These are phyloP conservation scores for Apiotrichum gracile DNA, from an alignment of 1,284 basidiomycete species.

Conservation along the genomic window DNA sequence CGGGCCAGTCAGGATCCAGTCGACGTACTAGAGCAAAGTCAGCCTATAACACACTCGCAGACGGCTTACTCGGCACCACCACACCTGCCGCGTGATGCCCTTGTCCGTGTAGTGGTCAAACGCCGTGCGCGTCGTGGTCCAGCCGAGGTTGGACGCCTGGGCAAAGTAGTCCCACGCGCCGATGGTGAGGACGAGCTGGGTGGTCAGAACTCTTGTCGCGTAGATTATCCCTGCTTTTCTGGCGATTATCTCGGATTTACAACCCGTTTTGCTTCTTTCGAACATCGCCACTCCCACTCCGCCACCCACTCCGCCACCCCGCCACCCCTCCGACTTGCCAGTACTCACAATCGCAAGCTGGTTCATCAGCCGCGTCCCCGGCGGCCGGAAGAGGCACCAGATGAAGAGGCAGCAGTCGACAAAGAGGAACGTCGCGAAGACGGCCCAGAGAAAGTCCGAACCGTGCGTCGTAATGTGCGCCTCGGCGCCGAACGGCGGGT, in stretches of 20 bases:
- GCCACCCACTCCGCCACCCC: neutral
- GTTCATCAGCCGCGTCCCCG: conserved; percentile 52
- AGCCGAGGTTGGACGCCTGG: conserved; percentile 60
- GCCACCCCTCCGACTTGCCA: too few relatives aligned
- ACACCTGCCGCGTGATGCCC: conserved; percentile 52
- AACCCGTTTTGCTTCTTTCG: too few relatives aligned
- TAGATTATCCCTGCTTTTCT: too few relatives aligned
- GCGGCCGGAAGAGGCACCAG: conserved; percentile 48
- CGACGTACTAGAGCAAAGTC: conserved; percentile 50
- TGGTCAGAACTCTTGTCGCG: neutral
- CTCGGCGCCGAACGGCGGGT: conserved; percentile 18
- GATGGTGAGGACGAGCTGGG: conserved; percentile 49
- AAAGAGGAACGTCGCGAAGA: conserved; percentile 53
- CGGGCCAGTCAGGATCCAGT: conserved; percentile 57
- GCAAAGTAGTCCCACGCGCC: conserved; percentile 52
- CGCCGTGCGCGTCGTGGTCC: conserved; percentile 52
- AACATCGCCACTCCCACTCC: too few relatives aligned
- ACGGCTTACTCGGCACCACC: conserved; percentile 45
- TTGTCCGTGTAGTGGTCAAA: conserved; percentile 44
- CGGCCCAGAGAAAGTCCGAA: conserved; percentile 54
- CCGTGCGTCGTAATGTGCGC: conserved; percentile 23
- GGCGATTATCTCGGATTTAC: neutral
- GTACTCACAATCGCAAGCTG: conserved; percentile 47
- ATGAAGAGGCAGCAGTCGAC: conserved; percentile 46
- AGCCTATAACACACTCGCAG: neutral